Conservation (phyloP, 345 rosid genomes). For the Lenwebbia sp. region DNA sequence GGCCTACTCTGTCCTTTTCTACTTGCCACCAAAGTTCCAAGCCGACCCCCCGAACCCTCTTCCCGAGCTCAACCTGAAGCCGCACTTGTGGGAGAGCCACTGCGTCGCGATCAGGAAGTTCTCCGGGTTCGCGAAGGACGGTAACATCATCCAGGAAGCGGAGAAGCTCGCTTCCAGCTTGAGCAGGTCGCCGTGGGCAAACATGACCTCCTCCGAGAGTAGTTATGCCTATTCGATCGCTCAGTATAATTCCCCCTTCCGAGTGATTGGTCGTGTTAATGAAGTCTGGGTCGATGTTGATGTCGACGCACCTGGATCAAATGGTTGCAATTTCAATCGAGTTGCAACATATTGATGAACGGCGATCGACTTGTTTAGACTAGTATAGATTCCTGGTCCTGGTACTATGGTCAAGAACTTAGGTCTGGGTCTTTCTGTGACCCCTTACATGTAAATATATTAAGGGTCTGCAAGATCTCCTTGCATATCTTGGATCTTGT, state of each 20-base stretch:
- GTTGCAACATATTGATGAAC: constrained; percentile 26
- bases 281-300: constrained; percentile 72
- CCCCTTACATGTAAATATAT: background rate
- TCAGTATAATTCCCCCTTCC: constrained; percentile 54
- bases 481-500: background rate
- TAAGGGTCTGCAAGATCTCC: background rate
- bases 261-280: constrained; percentile 39
- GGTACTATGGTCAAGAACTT: background rate
- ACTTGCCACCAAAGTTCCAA: constrained; percentile 50
- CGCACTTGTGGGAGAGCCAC: constrained; percentile 27
- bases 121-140: constrained; percentile 53
- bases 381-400: background rate
- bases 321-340: constrained; percentile 8
- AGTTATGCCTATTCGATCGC: constrained; percentile 48
- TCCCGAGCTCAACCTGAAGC: constrained; percentile 36
- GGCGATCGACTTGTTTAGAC: background rate
- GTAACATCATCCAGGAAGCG: constrained; percentile 30
- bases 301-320: constrained; percentile 13
- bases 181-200: constrained; percentile 46
- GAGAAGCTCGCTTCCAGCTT: constrained; percentile 42
- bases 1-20: constrained; percentile 36
- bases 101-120: constrained; percentile 51
- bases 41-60: constrained; percentile 47
- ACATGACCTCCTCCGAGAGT: constrained; percentile 19
- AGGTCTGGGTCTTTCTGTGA: background rate